Evolutionary conservation across 495 filamentous ascomycete genomes (phyloP), one percentile per base, ranked within the genome.

Genomic region (Hypoxylon subgilvum): DNA sequence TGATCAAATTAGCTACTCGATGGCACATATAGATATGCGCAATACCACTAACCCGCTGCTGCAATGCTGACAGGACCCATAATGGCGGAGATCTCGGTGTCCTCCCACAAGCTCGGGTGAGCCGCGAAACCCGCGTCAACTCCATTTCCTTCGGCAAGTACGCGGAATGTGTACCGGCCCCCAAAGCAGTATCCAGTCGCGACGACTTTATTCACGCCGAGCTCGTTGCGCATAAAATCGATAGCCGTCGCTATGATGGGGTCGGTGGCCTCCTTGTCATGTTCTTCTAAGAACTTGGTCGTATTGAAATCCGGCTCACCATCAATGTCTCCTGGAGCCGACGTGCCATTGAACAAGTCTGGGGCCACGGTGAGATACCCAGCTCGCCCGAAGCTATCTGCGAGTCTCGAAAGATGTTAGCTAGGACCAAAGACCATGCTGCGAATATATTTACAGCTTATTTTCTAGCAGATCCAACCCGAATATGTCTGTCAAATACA

Each of bases 311-410:
- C 82, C 31, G 75, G 79, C 3, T 74, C 69, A 4, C 74, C 73
- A 72, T 84, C 83, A 59, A 76, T 67, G 55, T 78, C 74, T 14
- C 40, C 55, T 0, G 71, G 66, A 30, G 81, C 77, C 4, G 74
- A 74, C 48, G 86, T 81, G 49, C 86, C 87, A 27, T 80, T 69
- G 76, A 91, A 89, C 49, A 92, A 77, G 66, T 94, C 90, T 10
- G 89, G 90, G 52, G 88, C 80, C 17, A 90, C 72, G 48, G 84
- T 84, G 27, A 89, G 78, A 73, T 90, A 92, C 41, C 89, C 90
- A 49, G 87, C 87, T 61, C 81, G 81, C 46, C 89, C 89, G 67
- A 84, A 89, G 67, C 84, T 83, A 71, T 93, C 89, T 56, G 87
- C 88, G 25, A 92, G 77, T 25, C 78, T 82, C 31, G 36, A 9